phyloP scores from a whole-genome alignment of 2,329 filamentous ascomycete species.

The Amauroascus niger region DNA sequence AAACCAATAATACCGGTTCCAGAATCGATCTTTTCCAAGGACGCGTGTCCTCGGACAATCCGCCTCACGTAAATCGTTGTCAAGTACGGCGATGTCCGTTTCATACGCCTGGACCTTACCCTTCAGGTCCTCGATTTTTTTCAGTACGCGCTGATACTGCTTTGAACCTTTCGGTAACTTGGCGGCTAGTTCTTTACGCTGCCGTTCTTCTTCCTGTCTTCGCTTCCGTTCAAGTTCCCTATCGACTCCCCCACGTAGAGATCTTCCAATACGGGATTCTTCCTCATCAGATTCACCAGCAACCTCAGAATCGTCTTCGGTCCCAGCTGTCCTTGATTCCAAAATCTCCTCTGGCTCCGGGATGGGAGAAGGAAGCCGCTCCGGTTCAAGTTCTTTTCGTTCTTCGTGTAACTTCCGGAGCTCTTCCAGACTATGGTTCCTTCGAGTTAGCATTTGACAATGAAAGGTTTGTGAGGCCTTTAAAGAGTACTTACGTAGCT shows the following conservation, averaged over 20 bases:
- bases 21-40: slow-evolving; percentile 89
- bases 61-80: slow-evolving; percentile 87
- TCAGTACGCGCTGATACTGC: slow-evolving; percentile 76
- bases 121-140: slow-evolving; percentile 82
- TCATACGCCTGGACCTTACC: slow-evolving; percentile 71
- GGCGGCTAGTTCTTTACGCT: slow-evolving; percentile 56
- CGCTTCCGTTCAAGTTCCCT: slow-evolving; percentile 66
- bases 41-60: slow-evolving; percentile 84
- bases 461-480: neutral
- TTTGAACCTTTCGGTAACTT: slow-evolving; percentile 71
- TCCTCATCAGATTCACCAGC: slow-evolving; percentile 38
- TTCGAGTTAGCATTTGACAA: neutral
- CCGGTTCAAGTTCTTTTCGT: slow-evolving; percentile 40
- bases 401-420: slow-evolving; percentile 40
- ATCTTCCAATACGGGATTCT: slow-evolving; percentile 47
- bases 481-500: slow-evolving; percentile 41
- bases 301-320: slow-evolving; percentile 54
- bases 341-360: slow-evolving; percentile 34
- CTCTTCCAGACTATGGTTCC: slow-evolving; percentile 31
- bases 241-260: slow-evolving; percentile 54
- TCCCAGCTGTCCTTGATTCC: slow-evolving; percentile 32
- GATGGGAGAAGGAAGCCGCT: slow-evolving; percentile 36
- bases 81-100: slow-evolving; percentile 71
- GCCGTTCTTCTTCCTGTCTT: slow-evolving; percentile 60
- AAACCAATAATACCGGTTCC: slow-evolving; percentile 99